phyloP scores from a whole-genome alignment of 805 yeast species.

The Lachancea meyersii region DNA sequence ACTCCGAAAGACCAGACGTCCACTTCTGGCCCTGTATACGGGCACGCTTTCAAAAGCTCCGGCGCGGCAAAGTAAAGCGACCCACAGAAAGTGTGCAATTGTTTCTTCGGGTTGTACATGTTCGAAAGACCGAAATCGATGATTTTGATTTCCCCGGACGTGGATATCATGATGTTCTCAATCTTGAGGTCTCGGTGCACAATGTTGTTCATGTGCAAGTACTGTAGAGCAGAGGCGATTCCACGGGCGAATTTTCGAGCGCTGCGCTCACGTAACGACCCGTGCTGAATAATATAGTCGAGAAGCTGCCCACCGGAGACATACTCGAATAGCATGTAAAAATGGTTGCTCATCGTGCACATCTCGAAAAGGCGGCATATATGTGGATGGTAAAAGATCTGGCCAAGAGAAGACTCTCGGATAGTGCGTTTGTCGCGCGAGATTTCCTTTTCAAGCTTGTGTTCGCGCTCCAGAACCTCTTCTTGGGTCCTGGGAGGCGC shows the following conservation, averaged over 20 bases:
- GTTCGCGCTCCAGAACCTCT: conserved; percentile 54
- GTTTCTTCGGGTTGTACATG: conserved; percentile 60
- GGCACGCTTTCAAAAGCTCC: conserved; percentile 84
- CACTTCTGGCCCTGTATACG: conserved; percentile 94
- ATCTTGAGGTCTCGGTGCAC: conserved; percentile 96
- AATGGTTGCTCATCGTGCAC: conserved; percentile 94
- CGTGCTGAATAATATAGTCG: conserved; percentile 95
- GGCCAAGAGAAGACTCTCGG: conserved; percentile 91
- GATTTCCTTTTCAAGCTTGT: conserved; percentile 73
- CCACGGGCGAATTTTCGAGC: conserved; percentile 95
- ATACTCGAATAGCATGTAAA: conserved; percentile 93
- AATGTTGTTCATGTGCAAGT: conserved; percentile 87
- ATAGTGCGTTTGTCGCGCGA: conserved; percentile 89
- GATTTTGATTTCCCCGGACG: conserved; percentile 88
- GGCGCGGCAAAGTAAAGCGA: conserved; percentile 98
- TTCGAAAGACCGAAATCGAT: conserved; percentile 96
- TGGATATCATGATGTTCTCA: conserved; percentile 91
- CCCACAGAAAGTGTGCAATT: conserved; percentile 93
- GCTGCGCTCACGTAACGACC: conserved; percentile 84
- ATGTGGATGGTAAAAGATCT: conserved; percentile 83
- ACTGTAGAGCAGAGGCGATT: conserved; percentile 87
- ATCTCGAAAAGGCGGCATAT: conserved; percentile 89
- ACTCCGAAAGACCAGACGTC: conserved; percentile 99
- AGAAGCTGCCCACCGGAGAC: conserved; percentile 97
- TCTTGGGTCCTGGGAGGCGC: conserved; percentile 57